A percentile compares a stretch with the other conserved stretches of the same genome.
phyloP scores from a whole-genome alignment of 2,329 filamentous ascomycete species.

The Ophiostoma himal-ulmi region DNA sequence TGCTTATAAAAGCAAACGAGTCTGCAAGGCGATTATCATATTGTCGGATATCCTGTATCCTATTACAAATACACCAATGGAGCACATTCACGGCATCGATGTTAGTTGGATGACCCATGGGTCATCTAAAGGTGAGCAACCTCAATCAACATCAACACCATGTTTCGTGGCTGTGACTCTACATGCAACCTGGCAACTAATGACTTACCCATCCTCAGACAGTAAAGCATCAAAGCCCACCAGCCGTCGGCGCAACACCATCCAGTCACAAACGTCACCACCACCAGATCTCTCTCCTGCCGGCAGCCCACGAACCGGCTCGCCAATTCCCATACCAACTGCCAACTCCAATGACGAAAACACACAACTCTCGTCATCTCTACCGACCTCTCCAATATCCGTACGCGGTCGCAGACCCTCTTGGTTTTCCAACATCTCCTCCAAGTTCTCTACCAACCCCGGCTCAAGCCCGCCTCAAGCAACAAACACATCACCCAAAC shows the following conservation, averaged over 20 bases:
- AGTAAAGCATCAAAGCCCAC: conserved; percentile 30
- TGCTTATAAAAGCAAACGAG: not conserved
- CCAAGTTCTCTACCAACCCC: conserved; percentile 68
- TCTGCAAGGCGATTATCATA: not conserved
- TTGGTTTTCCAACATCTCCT: conserved; percentile 91
- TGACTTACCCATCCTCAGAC: conserved; percentile 26
- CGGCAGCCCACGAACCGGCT: not conserved
- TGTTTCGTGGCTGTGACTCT: not conserved
- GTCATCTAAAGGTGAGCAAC: conserved; percentile 64
- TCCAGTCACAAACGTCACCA: conserved; percentile 26
- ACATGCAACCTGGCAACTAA: not conserved
- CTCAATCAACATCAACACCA: not conserved
- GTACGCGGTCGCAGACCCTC: conserved; percentile 57
- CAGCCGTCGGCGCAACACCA: conserved; percentile 29
- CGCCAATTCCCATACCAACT: conserved; percentile 8
- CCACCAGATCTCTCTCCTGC: not conserved
- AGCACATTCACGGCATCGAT: conserved; percentile 75
- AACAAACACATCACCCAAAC: conserved; percentile 34
- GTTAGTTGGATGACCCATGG: conserved; percentile 86
- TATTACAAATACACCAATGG: conserved; percentile 47
- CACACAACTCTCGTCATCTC: conserved; percentile 16
- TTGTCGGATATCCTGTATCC: not conserved
- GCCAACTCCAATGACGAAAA: not conserved
- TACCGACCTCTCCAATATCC: conserved; percentile 9
- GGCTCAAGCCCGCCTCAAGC: conserved; percentile 34